Base-by-base conservation (phyloP, 2,329 filamentous ascomycete species). In the Orbilia quercus region DNA sequence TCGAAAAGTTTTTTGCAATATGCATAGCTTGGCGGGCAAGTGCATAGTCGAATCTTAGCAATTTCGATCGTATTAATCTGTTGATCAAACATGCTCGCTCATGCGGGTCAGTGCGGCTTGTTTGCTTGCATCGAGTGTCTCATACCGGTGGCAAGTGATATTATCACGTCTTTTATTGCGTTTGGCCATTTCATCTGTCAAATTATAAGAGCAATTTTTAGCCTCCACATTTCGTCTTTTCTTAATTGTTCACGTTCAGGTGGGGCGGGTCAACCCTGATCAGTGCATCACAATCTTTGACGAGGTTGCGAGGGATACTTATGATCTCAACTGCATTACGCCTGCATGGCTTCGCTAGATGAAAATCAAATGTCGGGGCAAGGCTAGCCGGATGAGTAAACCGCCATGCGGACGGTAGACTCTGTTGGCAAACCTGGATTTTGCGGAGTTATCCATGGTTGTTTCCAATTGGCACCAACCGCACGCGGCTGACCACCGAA, bases 131-230 rank as follows among this genome's bases (percentile, higher is more conserved):
- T 18, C 36, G 25, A 51, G 36, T 67, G 45, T 67, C 53, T 67
- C 36, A 51, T 20, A 40, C 7, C 18, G 45, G 63, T 67, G 63
- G 53, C 63, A 67, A 53, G 54, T 67, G 63, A 59, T 44, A 59
- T 53, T 44, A 57, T 67, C 53, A 67, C 48, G 34, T 50, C 34
- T 22, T 54, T n/a, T 51, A 16, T 18, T 23, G 12, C 36, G 48
- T 31, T 34, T 18, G 28, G 4, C 28, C 28, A n/a, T n/a, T 31
- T 9, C 28, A 31, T 31, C 28, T 31, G 28, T 31, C 28, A 9
- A 31, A 31, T 31, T 4, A 31, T 31, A 9, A 31, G 28, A 5
- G 28, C 9, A 31, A 31, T 31, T 31, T 31, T 31, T 31, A 31
- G 28, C 28, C 28, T 31, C 28, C 9, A 5, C 9, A 31, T 31